phyloP scores from a whole-genome alignment of 495 filamentous ascomycete genomes.

The Acidomyces sp. region DNA sequence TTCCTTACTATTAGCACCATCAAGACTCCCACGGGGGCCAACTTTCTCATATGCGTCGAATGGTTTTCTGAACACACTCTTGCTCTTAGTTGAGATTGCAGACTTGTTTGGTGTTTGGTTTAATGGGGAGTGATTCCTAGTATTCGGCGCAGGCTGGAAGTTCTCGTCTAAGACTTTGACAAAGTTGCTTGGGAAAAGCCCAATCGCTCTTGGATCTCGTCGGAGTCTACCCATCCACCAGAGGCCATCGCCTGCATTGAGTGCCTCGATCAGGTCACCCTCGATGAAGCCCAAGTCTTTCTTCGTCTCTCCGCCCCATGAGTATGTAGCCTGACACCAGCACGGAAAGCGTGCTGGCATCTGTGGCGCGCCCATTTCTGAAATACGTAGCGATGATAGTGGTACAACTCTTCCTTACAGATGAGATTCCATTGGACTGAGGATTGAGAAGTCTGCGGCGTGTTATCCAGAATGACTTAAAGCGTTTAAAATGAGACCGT shows the following conservation, averaged over 20 bases:
- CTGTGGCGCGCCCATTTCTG: constrained; percentile 13
- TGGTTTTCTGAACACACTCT: constrained; percentile 52
- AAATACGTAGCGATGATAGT: too few relatives aligned
- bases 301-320: constrained; percentile 94
- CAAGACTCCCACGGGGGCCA: constrained; percentile 22
- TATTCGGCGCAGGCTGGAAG: constrained; percentile 59
- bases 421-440: too few relatives aligned
- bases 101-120: constrained; percentile 30
- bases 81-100: constrained; percentile 38
- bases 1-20: constrained; percentile 17
- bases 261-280: constrained; percentile 92
- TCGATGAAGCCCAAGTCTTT: constrained; percentile 92
- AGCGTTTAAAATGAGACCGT: too few relatives aligned
- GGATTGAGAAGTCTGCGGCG: too few relatives aligned
- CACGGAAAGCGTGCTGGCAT: constrained; percentile 83
- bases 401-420: too few relatives aligned
- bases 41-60: constrained; percentile 50
- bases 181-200: constrained; percentile 93
- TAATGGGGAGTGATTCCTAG: constrained; percentile 63
- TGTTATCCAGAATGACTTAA: too few relatives aligned
- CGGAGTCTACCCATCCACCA: constrained; percentile 95
- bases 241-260: constrained; percentile 91
- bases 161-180: constrained; percentile 75
- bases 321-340: constrained; percentile 90
- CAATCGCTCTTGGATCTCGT: constrained; percentile 75